These are phyloP conservation scores for Pugionium dolabratum DNA, from an alignment of 345 rosid genomes.

Conservation along the genomic window DNA sequence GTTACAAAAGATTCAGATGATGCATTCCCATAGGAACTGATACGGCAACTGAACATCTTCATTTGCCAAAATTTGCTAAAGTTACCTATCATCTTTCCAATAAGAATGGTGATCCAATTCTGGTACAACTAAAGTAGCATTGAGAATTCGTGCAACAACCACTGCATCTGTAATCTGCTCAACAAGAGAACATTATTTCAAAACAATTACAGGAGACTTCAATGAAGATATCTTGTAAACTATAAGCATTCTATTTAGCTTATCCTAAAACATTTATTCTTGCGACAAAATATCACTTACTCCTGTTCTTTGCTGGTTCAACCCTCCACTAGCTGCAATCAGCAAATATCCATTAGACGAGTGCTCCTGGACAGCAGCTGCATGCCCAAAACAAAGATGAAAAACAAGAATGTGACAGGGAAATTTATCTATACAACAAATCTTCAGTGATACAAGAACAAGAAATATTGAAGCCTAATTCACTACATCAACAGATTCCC, in stretches of 20 bases:
- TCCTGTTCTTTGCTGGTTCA: conserved; percentile 98
- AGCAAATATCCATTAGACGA: conserved; percentile 93
- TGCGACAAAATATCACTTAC: conserved; percentile 53
- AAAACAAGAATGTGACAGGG: not conserved
- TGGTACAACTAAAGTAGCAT: conserved; percentile 92
- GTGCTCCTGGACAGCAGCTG: conserved; percentile 67
- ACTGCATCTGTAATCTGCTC: conserved; percentile 96
- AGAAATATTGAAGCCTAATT: not conserved
- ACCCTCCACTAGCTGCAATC: conserved; percentile 95
- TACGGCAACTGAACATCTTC: not conserved
- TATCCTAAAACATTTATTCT: conserved; percentile 4
- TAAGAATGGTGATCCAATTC: conserved; percentile 94
- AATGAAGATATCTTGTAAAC: not conserved
- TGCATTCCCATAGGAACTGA: not conserved
- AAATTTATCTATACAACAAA: not conserved
- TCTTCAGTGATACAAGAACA: not conserved
- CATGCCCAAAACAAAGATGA: conserved; percentile 31
- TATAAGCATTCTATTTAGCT: not conserved
- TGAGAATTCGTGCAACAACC: conserved; percentile 89
- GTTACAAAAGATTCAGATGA: conserved; percentile 3
- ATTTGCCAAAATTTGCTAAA: conserved; percentile 15
- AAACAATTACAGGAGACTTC: not conserved
- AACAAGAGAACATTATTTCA: conserved; percentile 14
- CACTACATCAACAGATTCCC: conserved; percentile 10
- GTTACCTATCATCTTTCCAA: conserved; percentile 96